Base-by-base conservation (phyloP, 768 basidiomycete genomes). In the Mrakia frigida region DNA sequence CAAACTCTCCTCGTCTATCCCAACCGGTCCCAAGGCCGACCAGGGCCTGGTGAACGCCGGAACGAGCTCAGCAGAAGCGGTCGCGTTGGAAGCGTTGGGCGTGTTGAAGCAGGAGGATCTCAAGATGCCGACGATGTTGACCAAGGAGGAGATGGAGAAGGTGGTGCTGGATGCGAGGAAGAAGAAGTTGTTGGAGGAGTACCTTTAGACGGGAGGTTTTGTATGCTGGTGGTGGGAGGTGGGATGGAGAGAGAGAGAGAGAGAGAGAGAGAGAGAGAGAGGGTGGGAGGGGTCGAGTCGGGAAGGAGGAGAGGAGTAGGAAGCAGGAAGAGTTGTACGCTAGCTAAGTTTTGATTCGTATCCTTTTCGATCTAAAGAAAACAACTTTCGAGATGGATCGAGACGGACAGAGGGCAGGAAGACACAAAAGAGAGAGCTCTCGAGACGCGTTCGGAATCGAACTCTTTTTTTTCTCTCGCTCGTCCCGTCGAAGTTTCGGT, bases 111-210 rank as follows among this genome's bases (percentile, higher is more conserved):
- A 89, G 28, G 89, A 90, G 78, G 86, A 90, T 76, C 86, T 96
- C 13, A 81, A 92, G 72, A 88, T 90, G 16, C 93, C 94, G 0
- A 89, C 87, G 79, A 83, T 95, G 83, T 91, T 92, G 1, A 88
- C 88, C 0, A 86, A 87, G 74, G 87, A 88, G 65, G 92, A 95
- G 83, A 90, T 93, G 91, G 92, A 92, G 81, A 82, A 83, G 31
- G 87, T 91, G 14, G 82, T 97, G 73, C 86, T 97, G 75, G 87
- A 87, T 37, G 84, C 94, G 78, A 87, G 91, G 81, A 95, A 96
- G 84, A 87, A 89, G 84, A 90, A 90, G 31, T 83, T 96, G 61
- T 88, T 93, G 74, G 90, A 92, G 80, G 93, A 97, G 82, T 90
- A 90, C 79, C 86, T 88, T 79, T 89, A 88, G 53, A 50, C 4